Base-by-base conservation (phyloP, 2,329 filamentous ascomycete species). In the Tolypocladium capitatum region DNA sequence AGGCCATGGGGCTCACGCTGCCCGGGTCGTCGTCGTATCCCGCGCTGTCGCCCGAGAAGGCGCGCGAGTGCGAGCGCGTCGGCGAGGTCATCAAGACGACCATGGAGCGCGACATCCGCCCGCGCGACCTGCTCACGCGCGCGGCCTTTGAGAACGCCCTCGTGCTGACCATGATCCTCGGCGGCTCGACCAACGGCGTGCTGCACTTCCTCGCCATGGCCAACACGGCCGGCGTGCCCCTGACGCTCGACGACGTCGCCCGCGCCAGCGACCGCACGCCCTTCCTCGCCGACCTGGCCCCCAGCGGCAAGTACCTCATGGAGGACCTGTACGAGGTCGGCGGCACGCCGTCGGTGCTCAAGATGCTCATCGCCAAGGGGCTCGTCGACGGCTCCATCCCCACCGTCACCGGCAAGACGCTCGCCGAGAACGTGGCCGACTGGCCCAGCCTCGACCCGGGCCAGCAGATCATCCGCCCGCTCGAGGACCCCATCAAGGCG, bases 151-250 rank as follows among this genome's bases (percentile, higher is more conserved):
- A 94, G 63, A 95, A 95, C 60, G 89, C 89, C 1, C 73, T 95
- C 20, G 84, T 91, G 1, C 80, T 94, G 64, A 92, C 88, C 63
- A 94, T 94, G 86, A 83, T 86, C 3, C 74, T 95, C n/a, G 89
- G 89, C 46, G 89, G 89, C 46, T 88, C 82, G 45, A 95, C 89
- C 48, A 95, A 95, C 63, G 86, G 85, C 32, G 86, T 94, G 3
- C 74, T 95, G 47, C 89, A 95, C 64, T 83, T 94, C 60, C 78
- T 95, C 43, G 89, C 89, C 56, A 94, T 95, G 83, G 89, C 89
- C 36, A 83, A 85, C 60, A 86, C 86, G 0, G 89, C 88, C 33
- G 84, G 82, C 52, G 83, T 94, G 1, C 70, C 76, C 30, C 72
- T 95, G 13, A 84, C 81, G 0, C 70, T 95, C 33, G 86, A 92